Evolutionary conservation across 1,284 basidiomycete genomes (phyloP), one percentile per base, ranked within the genome.

Genomic region (Boletus hoseneyae): DNA sequence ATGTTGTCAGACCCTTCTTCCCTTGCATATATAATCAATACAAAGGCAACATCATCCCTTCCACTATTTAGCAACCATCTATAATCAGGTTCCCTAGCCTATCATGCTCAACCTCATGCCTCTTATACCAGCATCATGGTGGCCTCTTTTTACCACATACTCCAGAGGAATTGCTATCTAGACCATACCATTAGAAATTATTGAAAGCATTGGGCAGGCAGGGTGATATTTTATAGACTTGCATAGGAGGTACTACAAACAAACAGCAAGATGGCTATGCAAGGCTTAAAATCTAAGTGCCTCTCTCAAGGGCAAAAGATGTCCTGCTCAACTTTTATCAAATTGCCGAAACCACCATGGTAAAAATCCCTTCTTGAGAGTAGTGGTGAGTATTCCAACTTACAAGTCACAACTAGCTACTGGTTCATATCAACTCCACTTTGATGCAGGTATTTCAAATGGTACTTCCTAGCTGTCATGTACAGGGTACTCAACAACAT

Each of bases 121-220:
- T 48, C 3, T 48, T 41, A 2, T 48, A 48, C 23, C 47, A 48
- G 12, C 47, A 19, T 33, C 47, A 48, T 9, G 3, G 11, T 2
- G 47, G 47, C 6, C n/a, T 48, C 4, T 48, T 36, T 21, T 16
- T 21, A 11, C 18, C 40, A 5, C 38, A 18, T 4, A 25, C 5
- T 12, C 23, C 32, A 2, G 16, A 37, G 8, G 32, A 35, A 16
- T n/a, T 45, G 7, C 23, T 27, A 2, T 12, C 27, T 21, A 27
- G 13, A 25, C 19, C 32, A 3, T 7, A 13, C 10, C 18, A 35
- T 33, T 6, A 23, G 15, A 40, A 27, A 4, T 12, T 45, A 10
- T 13, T 36, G 23, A 1, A 25, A 7, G 23, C 15, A 8, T 13
- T 45, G 6, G 34, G 29, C 11, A 15, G 8, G 12, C 32, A 35